Evolutionary conservation across 257 asterid species (phyloP).

Genomic region (Primulina huaijiensis): DNA sequence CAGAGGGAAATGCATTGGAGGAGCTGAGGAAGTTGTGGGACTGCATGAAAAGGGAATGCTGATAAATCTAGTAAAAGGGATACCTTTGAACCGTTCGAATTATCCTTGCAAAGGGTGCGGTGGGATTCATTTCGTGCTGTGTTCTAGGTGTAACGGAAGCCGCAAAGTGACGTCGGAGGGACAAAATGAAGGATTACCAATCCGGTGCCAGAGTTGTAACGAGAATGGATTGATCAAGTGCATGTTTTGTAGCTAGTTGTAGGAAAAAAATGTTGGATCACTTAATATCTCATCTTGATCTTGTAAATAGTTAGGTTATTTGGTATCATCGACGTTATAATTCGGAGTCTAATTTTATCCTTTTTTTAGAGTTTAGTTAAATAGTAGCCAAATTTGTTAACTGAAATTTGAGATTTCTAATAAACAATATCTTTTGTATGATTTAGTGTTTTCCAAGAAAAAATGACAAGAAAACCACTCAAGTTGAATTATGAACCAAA

Average conservation of each 20-base stretch:
- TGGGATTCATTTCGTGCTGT: constrained; percentile 55
- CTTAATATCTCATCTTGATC: constrained; percentile 3
- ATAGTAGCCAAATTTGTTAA: background rate
- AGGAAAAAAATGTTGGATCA: background rate
- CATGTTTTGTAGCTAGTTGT: constrained; percentile 42
- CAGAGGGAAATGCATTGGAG: constrained; percentile 62
- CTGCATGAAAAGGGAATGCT: constrained; percentile 66
- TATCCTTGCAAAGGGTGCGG: constrained; percentile 54
- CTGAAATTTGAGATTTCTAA: too few species aligned
- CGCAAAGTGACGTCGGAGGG: constrained; percentile 37
- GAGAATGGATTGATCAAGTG: constrained; percentile 79
- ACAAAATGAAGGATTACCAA: constrained; percentile 3
- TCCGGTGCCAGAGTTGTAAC: constrained; percentile 64
- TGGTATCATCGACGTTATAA: background rate
- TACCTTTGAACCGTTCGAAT: constrained; percentile 37
- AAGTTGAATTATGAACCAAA: too few species aligned
- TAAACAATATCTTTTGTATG: too few species aligned
- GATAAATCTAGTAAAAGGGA: constrained; percentile 43
- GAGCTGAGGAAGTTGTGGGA: constrained; percentile 68
- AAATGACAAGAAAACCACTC: too few species aligned
- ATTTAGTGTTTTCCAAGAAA: too few species aligned
- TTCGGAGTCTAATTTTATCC: background rate
- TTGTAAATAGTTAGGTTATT: constrained; percentile 20
- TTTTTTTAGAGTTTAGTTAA: too few species aligned
- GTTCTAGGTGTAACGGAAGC: constrained; percentile 59